Evolutionary conservation across 495 filamentous ascomycete species (phyloP), one percentile per base, ranked within the genome.

Genomic region (Trichocladium antarcticum): DNA sequence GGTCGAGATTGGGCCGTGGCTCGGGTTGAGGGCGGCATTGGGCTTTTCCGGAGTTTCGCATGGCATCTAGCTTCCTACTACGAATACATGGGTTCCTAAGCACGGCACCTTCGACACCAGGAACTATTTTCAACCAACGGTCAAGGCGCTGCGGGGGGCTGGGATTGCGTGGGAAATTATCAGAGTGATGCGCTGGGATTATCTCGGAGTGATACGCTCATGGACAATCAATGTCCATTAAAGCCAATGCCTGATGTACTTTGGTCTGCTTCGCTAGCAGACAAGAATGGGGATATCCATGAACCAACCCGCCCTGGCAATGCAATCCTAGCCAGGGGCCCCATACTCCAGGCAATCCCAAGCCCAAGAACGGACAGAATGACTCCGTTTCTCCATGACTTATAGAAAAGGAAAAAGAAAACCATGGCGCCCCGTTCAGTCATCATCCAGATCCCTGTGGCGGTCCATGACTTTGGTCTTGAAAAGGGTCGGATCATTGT

Each of bases 401-500:
- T 37, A 28, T 17, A 48, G 17, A 39, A 51, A 49, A 51, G 22
- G 22, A 37, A 49, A 27, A 38, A 27, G 24, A 41, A 32, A 22
- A 39, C 37, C 44, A 45, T 47, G 39, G n/a, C 42, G 6, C 16
- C 36, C 14, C 43, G 34, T 54, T 64, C 60, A 79, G 45, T 79
- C 75, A 28, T 79, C 75, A 45, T 79, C 75, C 31, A 79, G 54
- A 42, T 77, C 75, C 42, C 68, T 72, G 62, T 79, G 74, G 44
- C 75, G 72, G 46, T 69, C 72, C 55, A 72, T 53, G 38, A 79
- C 75, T 62, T 79, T 79, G 46, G 78, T 78, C 77, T 94, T 87
- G 75, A 87, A 99, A 57, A 94, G 87, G 37, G 76, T 76, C 34
- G 84, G 78, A 65, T 97, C 77, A 50, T 82, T 85, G 57, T 96